A percentile compares a stretch with the other conserved stretches of the same genome.
These are phyloP conservation scores for Trichoderma simmonsii DNA, from an alignment of 2,329 filamentous ascomycete genomes.

Conservation along the genomic window DNA sequence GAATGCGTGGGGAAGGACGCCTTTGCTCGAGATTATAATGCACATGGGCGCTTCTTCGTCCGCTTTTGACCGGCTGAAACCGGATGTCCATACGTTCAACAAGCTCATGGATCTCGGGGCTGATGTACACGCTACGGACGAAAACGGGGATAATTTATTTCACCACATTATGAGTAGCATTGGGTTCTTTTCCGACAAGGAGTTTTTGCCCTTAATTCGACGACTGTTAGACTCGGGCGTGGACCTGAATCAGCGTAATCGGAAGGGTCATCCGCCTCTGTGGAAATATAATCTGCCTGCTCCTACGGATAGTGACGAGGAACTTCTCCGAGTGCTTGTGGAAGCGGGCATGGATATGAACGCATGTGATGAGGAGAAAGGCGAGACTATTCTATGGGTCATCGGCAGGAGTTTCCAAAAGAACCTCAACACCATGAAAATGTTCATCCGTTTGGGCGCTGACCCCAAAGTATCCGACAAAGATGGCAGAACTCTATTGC, in stretches of 20 bases:
- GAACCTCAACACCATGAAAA: not conserved
- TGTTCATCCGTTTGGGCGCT: not conserved
- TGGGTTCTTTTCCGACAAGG: not conserved
- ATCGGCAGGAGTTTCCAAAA: not conserved
- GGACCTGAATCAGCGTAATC: not conserved
- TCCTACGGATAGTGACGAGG: not conserved
- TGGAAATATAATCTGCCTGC: not conserved
- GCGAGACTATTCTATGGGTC: not conserved
- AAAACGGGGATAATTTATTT: not conserved
- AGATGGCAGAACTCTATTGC: not conserved
- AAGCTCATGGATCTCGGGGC: not conserved
- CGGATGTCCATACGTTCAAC: not conserved
- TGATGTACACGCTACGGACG: not conserved
- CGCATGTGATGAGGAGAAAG: not conserved
- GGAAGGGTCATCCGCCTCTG: not conserved
- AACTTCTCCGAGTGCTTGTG: not conserved
- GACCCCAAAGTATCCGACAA: not conserved
- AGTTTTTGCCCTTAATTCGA: not conserved
- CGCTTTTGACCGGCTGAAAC: not conserved
- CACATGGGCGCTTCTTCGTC: not conserved
- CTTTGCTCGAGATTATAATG: not conserved
- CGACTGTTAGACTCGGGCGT: not conserved
- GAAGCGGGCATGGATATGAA: not conserved
- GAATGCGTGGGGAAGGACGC: not conserved
- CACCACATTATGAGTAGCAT: not conserved